These are phyloP conservation scores for Aspergillus aculeatus DNA, from an alignment of 2,329 filamentous ascomycete species.

Conservation along the genomic window DNA sequence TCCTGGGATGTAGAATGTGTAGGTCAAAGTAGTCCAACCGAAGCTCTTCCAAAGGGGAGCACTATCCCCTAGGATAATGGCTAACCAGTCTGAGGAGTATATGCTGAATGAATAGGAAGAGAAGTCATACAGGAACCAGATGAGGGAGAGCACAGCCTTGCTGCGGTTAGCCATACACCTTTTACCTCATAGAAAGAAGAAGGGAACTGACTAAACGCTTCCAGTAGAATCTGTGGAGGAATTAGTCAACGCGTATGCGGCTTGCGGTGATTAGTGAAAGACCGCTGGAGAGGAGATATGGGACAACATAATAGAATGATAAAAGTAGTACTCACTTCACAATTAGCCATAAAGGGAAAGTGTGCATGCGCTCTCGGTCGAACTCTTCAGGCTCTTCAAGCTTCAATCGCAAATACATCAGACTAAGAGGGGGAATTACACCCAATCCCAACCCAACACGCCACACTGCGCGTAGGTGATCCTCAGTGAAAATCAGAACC, in stretches of 20 bases:
- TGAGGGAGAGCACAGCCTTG: slow-evolving; percentile 62
- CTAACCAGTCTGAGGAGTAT: slow-evolving; percentile 66
- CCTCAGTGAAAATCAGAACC: slow-evolving; percentile 57
- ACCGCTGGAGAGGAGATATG: neutral
- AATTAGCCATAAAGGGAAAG: slow-evolving; percentile 53
- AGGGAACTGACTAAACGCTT: slow-evolving; percentile 55
- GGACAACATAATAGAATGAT: neutral
- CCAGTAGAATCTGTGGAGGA: slow-evolving; percentile 63
- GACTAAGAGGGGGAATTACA: slow-evolving; percentile 69
- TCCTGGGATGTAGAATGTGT: slow-evolving; percentile 84
- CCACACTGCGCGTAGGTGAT: slow-evolving; percentile 74
- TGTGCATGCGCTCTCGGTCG: slow-evolving; percentile 66
- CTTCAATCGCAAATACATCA: slow-evolving; percentile 70
- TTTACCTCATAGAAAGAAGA: neutral
- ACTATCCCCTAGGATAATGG: slow-evolving; percentile 59
- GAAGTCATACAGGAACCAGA: slow-evolving; percentile 91
- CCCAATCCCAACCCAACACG: slow-evolving; percentile 76
- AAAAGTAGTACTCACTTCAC: slow-evolving; percentile 32
- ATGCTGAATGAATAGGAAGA: slow-evolving; percentile 81
- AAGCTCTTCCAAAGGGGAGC: slow-evolving; percentile 73
- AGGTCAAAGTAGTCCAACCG: slow-evolving; percentile 86
- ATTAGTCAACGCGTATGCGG: neutral
- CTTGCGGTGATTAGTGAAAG: neutral
- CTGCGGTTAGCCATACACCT: slow-evolving; percentile 1
- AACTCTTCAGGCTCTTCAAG: slow-evolving; percentile 79